phyloP scores from a whole-genome alignment of 2,329 filamentous ascomycete genomes.

The Mycosphaerella arachidis region DNA sequence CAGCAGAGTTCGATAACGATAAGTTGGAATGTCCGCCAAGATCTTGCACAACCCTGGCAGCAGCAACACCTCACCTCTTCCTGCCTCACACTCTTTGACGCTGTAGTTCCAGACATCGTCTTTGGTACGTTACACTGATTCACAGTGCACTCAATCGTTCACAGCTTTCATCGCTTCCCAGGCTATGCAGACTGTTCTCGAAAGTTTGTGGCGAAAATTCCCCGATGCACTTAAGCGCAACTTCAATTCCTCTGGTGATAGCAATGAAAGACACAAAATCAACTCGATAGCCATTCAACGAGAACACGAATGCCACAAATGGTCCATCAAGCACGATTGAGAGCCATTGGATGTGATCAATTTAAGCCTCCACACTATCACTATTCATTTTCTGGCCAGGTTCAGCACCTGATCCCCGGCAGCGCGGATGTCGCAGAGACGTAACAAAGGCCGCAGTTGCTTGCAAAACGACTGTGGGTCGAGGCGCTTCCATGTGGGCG shows the following conservation, averaged over 20 bases:
- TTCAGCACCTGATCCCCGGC: too few relatives aligned
- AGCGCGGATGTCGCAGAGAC: conserved; percentile 23
- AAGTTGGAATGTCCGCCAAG: not conserved
- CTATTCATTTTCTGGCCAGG: too few relatives aligned
- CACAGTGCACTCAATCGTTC: too few relatives aligned
- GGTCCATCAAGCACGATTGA: not conserved
- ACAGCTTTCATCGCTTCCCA: not conserved
- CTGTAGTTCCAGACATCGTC: not conserved
- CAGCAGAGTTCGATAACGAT: not conserved
- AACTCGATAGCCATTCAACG: not conserved
- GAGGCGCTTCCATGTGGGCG: conserved; percentile 61
- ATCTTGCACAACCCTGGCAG: not conserved
- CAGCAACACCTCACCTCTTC: not conserved
- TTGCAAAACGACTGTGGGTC: conserved; percentile 59
- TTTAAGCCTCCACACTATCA: too few relatives aligned
- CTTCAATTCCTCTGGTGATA: not conserved
- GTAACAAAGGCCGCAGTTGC: conserved; percentile 21
- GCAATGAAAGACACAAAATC: not conserved
- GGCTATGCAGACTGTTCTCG: not conserved
- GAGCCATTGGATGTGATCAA: not conserved
- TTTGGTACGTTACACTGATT: too few relatives aligned
- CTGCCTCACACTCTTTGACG: not conserved
- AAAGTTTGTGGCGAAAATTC: not conserved
- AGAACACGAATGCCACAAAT: not conserved
- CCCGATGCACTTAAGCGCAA: not conserved